Conservation (phyloP, 2,329 filamentous ascomycete genomes). For the Arthrobotrys sphaeroides region DNA sequence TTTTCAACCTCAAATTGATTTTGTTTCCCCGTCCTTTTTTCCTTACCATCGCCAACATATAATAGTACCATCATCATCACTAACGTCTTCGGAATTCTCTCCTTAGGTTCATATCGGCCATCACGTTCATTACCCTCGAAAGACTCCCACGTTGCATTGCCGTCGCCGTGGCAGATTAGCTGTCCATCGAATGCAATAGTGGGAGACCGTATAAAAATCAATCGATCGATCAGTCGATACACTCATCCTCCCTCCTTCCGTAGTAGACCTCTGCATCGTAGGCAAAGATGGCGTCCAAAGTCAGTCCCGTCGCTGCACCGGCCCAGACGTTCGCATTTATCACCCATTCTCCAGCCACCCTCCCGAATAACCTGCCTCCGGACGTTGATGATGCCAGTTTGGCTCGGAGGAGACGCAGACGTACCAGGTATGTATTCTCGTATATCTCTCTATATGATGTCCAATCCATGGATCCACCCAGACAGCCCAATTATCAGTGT, state of each 20-base stretch:
- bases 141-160: slow-evolving; percentile 32
- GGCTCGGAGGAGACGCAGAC: slow-evolving; percentile 56
- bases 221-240: no score
- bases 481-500: no score
- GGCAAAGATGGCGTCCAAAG: slow-evolving; percentile 30
- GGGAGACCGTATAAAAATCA: no score
- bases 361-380: slow-evolving; percentile 55
- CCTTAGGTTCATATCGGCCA: not conserved
- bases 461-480: not conserved
- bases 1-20: slow-evolving; percentile 33
- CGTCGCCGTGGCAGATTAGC: slow-evolving; percentile 12
- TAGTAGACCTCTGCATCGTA: no score
- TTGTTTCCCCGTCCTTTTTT: not conserved
- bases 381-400: slow-evolving; percentile 57
- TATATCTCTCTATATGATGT: no score
- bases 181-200: slow-evolving; percentile 35
- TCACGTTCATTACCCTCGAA: slow-evolving; percentile 21
- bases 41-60: not conserved
- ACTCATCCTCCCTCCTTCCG: no score
- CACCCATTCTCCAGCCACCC: slow-evolving; percentile 57
- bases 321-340: slow-evolving; percentile 56
- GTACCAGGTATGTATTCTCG: slow-evolving; percentile 52
- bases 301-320: slow-evolving; percentile 24
- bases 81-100: not conserved
- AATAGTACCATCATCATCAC: not conserved